A percentile compares a stretch with the other conserved stretches of the same genome.
phyloP scores from a whole-genome alignment of 2,329 filamentous ascomycete genomes.

The Pyrenophora tritici-repentis region DNA sequence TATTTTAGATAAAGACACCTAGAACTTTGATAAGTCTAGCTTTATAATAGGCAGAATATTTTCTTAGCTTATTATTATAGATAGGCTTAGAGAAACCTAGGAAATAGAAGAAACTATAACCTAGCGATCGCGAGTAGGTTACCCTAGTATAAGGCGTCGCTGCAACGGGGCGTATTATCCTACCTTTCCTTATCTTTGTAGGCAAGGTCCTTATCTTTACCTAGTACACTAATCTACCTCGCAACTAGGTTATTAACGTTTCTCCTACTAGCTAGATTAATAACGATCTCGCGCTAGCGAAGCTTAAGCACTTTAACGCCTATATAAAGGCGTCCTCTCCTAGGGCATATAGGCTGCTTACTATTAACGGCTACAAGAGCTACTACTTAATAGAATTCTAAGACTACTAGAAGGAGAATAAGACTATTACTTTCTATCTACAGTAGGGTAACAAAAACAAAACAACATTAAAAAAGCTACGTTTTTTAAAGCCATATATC shows the following conservation, averaged over 20 bases:
- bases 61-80: too few relatives aligned
- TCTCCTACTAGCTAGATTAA: slow-evolving; percentile 42
- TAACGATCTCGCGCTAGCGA: slow-evolving; percentile 40
- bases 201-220: slow-evolving; percentile 7
- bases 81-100: too few relatives aligned
- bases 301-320: slow-evolving; percentile 43
- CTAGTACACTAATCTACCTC: slow-evolving; percentile 1
- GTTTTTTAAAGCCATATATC: too few relatives aligned
- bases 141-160: neutral
- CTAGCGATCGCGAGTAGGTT: neutral
- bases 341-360: slow-evolving; percentile 42
- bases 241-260: slow-evolving; percentile 21
- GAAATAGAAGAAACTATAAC: neutral
- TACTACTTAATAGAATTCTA: neutral
- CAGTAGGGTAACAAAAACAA: too few relatives aligned
- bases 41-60: neutral
- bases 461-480: too few relatives aligned
- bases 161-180: neutral
- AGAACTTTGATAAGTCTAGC: neutral
- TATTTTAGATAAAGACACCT: neutral
- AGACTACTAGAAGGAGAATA: slow-evolving; percentile 18
- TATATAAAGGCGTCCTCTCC: slow-evolving; percentile 28
- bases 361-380: slow-evolving; percentile 47
- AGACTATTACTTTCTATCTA: slow-evolving; percentile 26
- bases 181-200: neutral